Percentiles rank a stretch among this genome's conserved stretches.
phyloP scores from a whole-genome alignment of 1,284 basidiomycete genomes.

The Fomes fomentarius region DNA sequence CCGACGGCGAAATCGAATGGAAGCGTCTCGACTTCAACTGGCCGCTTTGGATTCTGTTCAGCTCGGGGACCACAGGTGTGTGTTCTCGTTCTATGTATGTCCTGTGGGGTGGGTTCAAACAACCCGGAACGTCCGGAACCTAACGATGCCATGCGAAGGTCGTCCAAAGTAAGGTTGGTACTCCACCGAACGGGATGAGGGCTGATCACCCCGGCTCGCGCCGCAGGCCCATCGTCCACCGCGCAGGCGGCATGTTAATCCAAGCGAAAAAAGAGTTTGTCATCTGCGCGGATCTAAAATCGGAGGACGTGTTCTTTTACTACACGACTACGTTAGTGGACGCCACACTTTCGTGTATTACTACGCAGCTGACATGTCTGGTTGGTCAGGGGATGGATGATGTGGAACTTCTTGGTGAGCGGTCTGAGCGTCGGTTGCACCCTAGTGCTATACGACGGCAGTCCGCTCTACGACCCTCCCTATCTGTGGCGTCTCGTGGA shows the following conservation, averaged over 20 bases:
- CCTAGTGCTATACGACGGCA: slow-evolving; percentile 84
- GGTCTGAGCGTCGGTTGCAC: slow-evolving; percentile 74
- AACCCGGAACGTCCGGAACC: slow-evolving; percentile 12
- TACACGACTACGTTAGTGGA: slow-evolving; percentile 81
- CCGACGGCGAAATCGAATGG: slow-evolving; percentile 61
- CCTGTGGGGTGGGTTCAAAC: slow-evolving; percentile 1
- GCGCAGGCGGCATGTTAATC: slow-evolving; percentile 86
- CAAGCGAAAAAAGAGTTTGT: slow-evolving; percentile 83
- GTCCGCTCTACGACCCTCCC: slow-evolving; percentile 73
- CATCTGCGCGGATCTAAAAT: slow-evolving; percentile 74
- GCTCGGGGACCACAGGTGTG: slow-evolving; percentile 81
- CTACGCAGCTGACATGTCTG: slow-evolving; percentile 7
- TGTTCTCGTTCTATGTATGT: slow-evolving; percentile 14
- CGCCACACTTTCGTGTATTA: not conserved
- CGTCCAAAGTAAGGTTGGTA: slow-evolving; percentile 54
- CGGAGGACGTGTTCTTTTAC: slow-evolving; percentile 83
- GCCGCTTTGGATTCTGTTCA: slow-evolving; percentile 90
- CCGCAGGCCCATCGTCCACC: slow-evolving; percentile 79
- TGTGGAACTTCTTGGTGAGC: slow-evolving; percentile 83
- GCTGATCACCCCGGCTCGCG: slow-evolving; percentile 1
- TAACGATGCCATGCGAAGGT: slow-evolving; percentile 32
- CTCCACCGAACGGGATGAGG: slow-evolving; percentile 8
- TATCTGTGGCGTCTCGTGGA: slow-evolving; percentile 79
- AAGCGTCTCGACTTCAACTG: slow-evolving; percentile 72
- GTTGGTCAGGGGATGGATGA: slow-evolving; percentile 75